These are phyloP conservation scores for Boletus rubroflammeus DNA, from an alignment of 768 basidiomycete genomes.

Conservation along the genomic window DNA sequence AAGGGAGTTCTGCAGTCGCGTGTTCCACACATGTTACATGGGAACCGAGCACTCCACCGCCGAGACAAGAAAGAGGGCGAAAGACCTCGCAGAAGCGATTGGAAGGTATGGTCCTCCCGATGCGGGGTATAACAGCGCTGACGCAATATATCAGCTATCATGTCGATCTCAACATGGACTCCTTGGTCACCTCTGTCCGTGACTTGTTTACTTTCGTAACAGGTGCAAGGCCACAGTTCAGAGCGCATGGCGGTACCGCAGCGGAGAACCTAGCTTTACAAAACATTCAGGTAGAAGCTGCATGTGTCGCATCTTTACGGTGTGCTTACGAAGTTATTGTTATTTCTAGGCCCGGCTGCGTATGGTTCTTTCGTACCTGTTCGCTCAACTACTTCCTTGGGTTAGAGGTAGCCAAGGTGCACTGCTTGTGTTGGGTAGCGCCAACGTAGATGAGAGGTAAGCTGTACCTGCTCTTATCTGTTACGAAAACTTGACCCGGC, in stretches of 20 bases:
- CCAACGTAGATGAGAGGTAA: conserved; percentile 97
- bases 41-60: conserved; percentile 92
- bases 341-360: conserved; percentile 73
- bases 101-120: conserved; percentile 59
- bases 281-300: conserved; percentile 76
- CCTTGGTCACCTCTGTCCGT: conserved; percentile 77
- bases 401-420: conserved; percentile 81
- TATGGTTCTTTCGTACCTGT: conserved; percentile 94
- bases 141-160: conserved; percentile 64
- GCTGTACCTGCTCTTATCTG: background rate
- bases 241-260: conserved; percentile 77
- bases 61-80: conserved; percentile 85
- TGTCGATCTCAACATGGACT: conserved; percentile 94
- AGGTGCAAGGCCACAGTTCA: conserved; percentile 66
- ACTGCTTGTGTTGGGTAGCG: conserved; percentile 92
- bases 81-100: conserved; percentile 81
- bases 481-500: background rate
- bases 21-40: conserved; percentile 99
- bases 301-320: background rate
- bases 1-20: conserved; percentile 75
- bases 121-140: background rate
- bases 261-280: conserved; percentile 96
- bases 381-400: conserved; percentile 93
- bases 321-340: background rate
- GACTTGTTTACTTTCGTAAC: conserved; percentile 85